Evolutionary conservation across 2,329 filamentous ascomycete genomes (phyloP).

Genomic region (Claviceps purpurea): DNA sequence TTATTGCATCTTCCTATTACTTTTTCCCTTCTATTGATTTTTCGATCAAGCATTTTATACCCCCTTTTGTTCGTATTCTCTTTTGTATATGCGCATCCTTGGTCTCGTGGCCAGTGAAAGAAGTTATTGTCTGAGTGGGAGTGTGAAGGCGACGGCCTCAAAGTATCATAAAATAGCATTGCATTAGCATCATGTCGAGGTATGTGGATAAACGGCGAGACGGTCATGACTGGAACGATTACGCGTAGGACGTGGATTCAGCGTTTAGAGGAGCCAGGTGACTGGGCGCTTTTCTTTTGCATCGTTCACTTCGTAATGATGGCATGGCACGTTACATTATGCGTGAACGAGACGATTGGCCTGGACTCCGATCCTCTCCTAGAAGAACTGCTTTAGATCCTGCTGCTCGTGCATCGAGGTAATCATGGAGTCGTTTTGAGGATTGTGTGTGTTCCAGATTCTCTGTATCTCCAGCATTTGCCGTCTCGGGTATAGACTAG

Average conservation of each 20-base stretch:
- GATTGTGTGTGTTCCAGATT: too few species aligned
- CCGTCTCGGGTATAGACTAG: too few species aligned
- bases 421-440: too few species aligned
- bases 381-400: too few species aligned
- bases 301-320: too few species aligned
- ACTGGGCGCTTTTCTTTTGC: neutral
- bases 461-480: too few species aligned
- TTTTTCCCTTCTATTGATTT: neutral
- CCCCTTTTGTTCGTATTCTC: neutral
- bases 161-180: neutral
- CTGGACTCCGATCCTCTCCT: too few species aligned
- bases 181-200: constrained; percentile 2
- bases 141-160: neutral
- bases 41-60: neutral
- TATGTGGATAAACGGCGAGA: neutral
- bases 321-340: too few species aligned
- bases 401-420: too few species aligned
- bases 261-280: neutral
- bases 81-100: neutral
- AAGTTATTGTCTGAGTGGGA: neutral
- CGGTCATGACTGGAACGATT: neutral
- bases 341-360: too few species aligned
- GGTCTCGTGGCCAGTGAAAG: neutral
- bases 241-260: neutral
- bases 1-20: neutral